These are phyloP conservation scores for Hirschfeldia incana DNA, from an alignment of 345 rosid genomes.

Conservation along the genomic window DNA sequence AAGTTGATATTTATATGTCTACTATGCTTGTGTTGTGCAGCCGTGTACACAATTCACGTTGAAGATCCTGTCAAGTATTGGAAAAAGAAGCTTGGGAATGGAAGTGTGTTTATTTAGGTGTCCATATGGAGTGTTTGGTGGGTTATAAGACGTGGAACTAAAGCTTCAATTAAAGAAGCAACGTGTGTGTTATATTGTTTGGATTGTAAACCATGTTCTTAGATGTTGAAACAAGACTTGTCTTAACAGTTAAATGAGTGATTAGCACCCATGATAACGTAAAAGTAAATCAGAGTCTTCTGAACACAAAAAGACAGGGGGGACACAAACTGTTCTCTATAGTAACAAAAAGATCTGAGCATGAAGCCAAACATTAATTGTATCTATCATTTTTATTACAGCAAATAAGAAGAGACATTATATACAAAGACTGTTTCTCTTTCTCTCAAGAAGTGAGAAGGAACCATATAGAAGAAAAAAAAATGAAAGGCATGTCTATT, in stretches of 20 bases:
- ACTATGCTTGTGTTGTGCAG: slow-evolving; percentile 19
- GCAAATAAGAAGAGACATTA: slow-evolving; percentile 12
- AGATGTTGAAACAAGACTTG: slow-evolving; percentile 17
- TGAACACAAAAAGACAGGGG: not conserved
- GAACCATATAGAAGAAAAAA: slow-evolving; percentile 2
- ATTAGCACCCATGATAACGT: not conserved
- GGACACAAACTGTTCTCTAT: not conserved
- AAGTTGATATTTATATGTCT: not conserved
- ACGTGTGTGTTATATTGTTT: slow-evolving; percentile 15
- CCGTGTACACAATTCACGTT: slow-evolving; percentile 30
- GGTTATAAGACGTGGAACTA: slow-evolving; percentile 13
- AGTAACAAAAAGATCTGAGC: not conserved
- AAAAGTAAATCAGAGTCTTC: not conserved
- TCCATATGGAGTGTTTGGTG: slow-evolving; percentile 26
- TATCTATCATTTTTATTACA: slow-evolving; percentile 13
- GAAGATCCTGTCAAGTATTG: slow-evolving; percentile 20
- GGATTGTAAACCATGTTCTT: slow-evolving; percentile 10
- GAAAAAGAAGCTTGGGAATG: slow-evolving; percentile 25
- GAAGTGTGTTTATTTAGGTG: slow-evolving; percentile 10
- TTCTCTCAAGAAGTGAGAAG: slow-evolving; percentile 39
- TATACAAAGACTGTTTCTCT: slow-evolving; percentile 28
- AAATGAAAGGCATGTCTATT: not conserved
- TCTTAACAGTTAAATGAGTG: not conserved
- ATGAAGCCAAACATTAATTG: not conserved
- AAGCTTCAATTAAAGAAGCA: slow-evolving; percentile 2